These are phyloP conservation scores for Phyllostachys edulis DNA, from an alignment of 176 grass and related monocot species.

Conservation along the genomic window DNA sequence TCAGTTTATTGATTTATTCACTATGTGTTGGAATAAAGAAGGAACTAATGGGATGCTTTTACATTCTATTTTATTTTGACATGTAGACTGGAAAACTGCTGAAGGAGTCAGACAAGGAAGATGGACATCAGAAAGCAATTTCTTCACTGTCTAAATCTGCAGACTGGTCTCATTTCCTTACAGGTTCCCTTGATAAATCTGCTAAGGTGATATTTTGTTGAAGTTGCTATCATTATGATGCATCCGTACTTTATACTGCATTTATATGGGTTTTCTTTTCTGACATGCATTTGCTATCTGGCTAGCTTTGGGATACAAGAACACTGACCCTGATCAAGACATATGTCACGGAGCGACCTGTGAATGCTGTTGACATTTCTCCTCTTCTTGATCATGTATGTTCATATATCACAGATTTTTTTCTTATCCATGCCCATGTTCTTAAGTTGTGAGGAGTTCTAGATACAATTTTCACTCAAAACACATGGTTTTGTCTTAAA, in stretches of 20 bases:
- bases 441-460: not conserved
- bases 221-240: not conserved
- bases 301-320: conserved; percentile 81
- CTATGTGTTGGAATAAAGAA: not conserved
- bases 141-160: conserved; percentile 64
- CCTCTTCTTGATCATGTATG: conserved; percentile 84
- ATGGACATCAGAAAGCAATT: conserved; percentile 70
- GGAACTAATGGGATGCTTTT: conserved; percentile 13
- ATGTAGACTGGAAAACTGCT: conserved; percentile 70
- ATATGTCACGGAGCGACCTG: conserved; percentile 72
- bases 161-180: conserved; percentile 74
- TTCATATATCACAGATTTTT: not conserved
- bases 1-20: not conserved
- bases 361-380: conserved; percentile 92
- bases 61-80: conserved; percentile 9
- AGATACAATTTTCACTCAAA: not conserved
- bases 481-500: not conserved
- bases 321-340: conserved; percentile 79
- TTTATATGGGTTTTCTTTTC: not conserved
- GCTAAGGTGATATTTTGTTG: conserved; percentile 62
- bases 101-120: conserved; percentile 75
- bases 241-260: not conserved
- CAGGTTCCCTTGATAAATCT: conserved; percentile 81
- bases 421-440: not conserved
- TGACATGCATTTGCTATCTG: conserved; percentile 9